Evolutionary conservation across 1,284 basidiomycete genomes (phyloP).

Genomic region (Lentinus polychrous): DNA sequence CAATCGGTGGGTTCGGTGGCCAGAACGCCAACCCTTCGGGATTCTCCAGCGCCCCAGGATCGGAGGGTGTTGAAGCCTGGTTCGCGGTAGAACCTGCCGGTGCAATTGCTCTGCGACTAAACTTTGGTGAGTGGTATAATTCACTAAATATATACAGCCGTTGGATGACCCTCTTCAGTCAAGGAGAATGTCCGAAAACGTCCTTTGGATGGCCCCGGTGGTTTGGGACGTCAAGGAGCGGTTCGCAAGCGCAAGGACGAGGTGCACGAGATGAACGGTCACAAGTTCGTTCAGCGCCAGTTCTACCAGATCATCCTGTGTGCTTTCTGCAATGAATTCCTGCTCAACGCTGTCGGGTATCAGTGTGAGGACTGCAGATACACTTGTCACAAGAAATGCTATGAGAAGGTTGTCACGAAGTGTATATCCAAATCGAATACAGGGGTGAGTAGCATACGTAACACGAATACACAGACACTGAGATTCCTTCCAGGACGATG

Average conservation of each 20-base stretch:
- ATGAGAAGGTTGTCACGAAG: conserved; percentile 98
- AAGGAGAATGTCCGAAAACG: conserved; percentile 96
- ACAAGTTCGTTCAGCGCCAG: conserved; percentile 95
- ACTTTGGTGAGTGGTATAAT: conserved; percentile 68
- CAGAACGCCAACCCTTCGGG: conserved; percentile 21
- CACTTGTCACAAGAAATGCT: conserved; percentile 98
- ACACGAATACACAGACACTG: conserved; percentile 6
- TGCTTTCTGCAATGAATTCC: conserved; percentile 95
- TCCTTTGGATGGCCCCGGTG: conserved; percentile 82
- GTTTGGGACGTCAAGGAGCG: conserved; percentile 95
- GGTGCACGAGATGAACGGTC: conserved; percentile 99
- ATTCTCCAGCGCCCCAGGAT: conserved; percentile 25
- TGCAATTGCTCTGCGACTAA: conserved; percentile 78
- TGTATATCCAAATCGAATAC: conserved; percentile 97
- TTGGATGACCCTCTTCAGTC: conserved; percentile 43
- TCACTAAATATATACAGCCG: conserved; percentile 9
- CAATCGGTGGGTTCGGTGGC: conserved; percentile 39
- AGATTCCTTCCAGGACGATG: conserved; percentile 63
- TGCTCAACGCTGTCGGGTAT: conserved; percentile 95
- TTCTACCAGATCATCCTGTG: conserved; percentile 99
- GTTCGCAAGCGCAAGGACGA: conserved; percentile 97
- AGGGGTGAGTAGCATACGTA: conserved; percentile 54
- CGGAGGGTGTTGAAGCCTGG: conserved; percentile 93
- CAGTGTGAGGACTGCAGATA: conserved; percentile 99
- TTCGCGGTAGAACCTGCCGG: conserved; percentile 98